These are phyloP conservation scores for Gastrolobium villosum DNA, from an alignment of 306 rosid genomes.

Conservation along the genomic window DNA sequence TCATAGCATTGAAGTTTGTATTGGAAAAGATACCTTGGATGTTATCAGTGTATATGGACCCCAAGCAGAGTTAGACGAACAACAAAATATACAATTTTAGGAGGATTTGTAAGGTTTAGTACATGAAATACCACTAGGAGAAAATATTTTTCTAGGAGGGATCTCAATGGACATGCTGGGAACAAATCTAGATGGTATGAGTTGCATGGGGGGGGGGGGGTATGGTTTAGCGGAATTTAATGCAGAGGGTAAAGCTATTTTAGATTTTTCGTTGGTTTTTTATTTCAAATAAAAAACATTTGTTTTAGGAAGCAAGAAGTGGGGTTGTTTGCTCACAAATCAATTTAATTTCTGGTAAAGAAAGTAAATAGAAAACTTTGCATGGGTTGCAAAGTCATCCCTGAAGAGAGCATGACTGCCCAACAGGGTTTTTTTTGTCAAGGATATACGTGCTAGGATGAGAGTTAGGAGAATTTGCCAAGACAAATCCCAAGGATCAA, in stretches of 20 bases:
- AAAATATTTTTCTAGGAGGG: not conserved
- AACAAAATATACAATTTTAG: not conserved
- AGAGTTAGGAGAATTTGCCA: no score
- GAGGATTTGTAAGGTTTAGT: not conserved
- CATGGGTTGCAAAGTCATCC: no score
- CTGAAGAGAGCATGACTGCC: no score
- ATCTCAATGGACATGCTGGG: not conserved
- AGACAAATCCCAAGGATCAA: no score
- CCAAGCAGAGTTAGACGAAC: not conserved
- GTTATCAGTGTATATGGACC: not conserved
- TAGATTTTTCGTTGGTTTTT: no score
- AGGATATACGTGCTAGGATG: no score
- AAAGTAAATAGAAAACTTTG: no score
- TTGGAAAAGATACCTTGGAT: not conserved
- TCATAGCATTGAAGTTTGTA: not conserved
- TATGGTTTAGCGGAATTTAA: not conserved
- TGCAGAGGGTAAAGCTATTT: not conserved
- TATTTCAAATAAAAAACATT: no score
- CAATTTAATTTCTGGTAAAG: no score
- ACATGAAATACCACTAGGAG: not conserved
- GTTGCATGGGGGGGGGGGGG: not conserved
- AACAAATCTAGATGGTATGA: not conserved
- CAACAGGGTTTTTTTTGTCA: no score
- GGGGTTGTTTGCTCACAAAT: no score
- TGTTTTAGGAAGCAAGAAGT: no score